Conservation (phyloP, 371 early-diverging fungal species). For the Rhizomucor miehei region DNA sequence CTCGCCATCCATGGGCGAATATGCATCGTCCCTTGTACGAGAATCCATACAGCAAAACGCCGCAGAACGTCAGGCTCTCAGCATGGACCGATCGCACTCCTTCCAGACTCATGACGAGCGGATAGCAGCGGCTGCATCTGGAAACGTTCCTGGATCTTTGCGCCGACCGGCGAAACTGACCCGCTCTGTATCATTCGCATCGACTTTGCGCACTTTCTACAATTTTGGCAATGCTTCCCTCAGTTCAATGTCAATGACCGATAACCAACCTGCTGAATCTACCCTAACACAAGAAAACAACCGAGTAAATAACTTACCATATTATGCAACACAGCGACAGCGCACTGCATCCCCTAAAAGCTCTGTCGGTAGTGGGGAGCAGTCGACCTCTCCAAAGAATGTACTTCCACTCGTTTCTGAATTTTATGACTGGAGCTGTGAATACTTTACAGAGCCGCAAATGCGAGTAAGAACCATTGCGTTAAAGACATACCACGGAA, state of each 20-base stretch:
- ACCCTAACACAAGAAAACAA: constrained; percentile 1
- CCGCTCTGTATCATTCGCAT: constrained; percentile 49
- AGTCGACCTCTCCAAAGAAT: constrained; percentile 12
- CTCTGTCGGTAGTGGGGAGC: background rate
- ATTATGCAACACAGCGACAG: constrained; percentile 4
- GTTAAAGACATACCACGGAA: too few relatives aligned
- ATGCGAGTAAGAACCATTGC: constrained; percentile 57
- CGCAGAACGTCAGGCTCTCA: constrained; percentile 4
- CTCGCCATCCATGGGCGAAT: constrained; percentile 34
- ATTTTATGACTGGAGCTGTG: constrained; percentile 85
- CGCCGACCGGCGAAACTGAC: constrained; percentile 36
- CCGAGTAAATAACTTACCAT: background rate
- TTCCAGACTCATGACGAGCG: constrained; percentile 19
- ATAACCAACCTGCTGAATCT: constrained; percentile 19
- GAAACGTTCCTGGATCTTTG: constrained; percentile 7
- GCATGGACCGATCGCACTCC: constrained; percentile 24
- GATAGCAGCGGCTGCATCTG: constrained; percentile 6
- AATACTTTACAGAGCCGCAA: constrained; percentile 89
- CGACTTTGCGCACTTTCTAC: constrained; percentile 47
- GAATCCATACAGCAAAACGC: constrained; percentile 24
- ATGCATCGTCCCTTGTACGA: constrained; percentile 31
- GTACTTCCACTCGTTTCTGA: constrained; percentile 53
- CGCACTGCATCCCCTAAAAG: constrained; percentile 8
- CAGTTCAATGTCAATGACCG: constrained; percentile 11
- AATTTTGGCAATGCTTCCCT: constrained; percentile 36